These are phyloP conservation scores for Leccinum cinnamomeum DNA, from an alignment of 1,284 basidiomycete species.

Conservation along the genomic window DNA sequence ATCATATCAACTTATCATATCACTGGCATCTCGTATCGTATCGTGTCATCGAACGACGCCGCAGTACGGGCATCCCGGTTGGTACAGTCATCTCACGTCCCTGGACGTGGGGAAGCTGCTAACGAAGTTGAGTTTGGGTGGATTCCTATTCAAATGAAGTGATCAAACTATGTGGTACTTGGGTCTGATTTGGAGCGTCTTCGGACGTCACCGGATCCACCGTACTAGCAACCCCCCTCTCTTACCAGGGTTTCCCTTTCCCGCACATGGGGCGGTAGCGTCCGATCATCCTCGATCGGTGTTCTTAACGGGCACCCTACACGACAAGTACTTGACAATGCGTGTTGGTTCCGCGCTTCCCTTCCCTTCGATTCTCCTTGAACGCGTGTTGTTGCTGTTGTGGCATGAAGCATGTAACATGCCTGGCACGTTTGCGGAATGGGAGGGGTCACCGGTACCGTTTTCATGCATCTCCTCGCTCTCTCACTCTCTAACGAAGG, in stretches of 20 bases:
- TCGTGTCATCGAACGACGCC: background rate
- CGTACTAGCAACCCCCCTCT: background rate
- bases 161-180: background rate
- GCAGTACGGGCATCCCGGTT: background rate
- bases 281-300: background rate
- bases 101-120: background rate
- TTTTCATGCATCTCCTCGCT: background rate
- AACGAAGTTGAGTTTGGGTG: background rate
- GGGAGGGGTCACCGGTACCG: background rate
- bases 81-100: background rate
- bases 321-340: background rate
- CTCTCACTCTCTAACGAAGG: background rate
- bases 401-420: background rate
- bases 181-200: background rate
- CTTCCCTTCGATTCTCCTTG: background rate
- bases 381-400: background rate
- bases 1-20: background rate
- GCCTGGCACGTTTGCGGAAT: background rate
- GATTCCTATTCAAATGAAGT: background rate
- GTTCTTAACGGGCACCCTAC: background rate
- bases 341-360: background rate
- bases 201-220: background rate
- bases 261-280: background rate
- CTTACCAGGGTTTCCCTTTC: background rate
- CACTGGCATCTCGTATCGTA: background rate